Percentiles rank a stretch among this genome's conserved stretches.
These are phyloP conservation scores for Yamadazyma taylorii DNA, from an alignment of 1,139 yeast genomes.

Conservation along the genomic window DNA sequence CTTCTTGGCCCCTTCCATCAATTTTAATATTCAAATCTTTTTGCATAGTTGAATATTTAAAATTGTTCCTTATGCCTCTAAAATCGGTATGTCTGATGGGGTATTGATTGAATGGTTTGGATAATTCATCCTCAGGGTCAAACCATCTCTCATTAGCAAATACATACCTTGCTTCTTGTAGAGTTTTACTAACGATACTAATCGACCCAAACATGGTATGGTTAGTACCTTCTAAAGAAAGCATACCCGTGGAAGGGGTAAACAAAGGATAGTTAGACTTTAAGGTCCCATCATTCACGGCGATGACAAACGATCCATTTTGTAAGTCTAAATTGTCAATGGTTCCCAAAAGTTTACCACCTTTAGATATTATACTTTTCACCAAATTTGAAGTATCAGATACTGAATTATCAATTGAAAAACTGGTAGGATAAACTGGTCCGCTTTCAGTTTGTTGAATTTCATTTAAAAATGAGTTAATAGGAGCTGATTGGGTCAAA, in stretches of 20 bases:
- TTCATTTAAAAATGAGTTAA: not conserved
- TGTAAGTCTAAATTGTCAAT: constrained; percentile 2
- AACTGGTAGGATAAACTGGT: not conserved
- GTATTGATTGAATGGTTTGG: constrained; percentile 10
- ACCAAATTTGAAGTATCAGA: constrained; percentile 3
- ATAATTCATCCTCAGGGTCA: constrained; percentile 11
- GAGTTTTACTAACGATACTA: constrained; percentile 1
- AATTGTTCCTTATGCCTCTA: constrained; percentile 9
- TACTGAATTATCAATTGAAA: constrained; percentile 1
- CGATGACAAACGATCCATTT: constrained; percentile 4
- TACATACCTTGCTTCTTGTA: constrained; percentile 5
- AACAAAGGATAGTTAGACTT: constrained; percentile 3
- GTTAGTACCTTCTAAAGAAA: constrained; percentile 8
- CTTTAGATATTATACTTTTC: constrained; percentile 6
- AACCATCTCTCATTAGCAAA: constrained; percentile 11
- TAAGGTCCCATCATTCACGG: constrained; percentile 7
- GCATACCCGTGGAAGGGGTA: constrained; percentile 12
- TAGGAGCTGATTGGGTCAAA: not conserved
- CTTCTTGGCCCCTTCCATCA: constrained; percentile 2
- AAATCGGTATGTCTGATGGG: constrained; percentile 15
- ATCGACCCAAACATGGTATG: constrained; percentile 10
- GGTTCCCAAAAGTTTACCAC: constrained; percentile 4
- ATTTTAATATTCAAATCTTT: not conserved
- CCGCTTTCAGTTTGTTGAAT: not conserved
- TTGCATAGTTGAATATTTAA: constrained; percentile 5